Evolutionary conservation across 2,329 filamentous ascomycete species (phyloP), one percentile per base, ranked within the genome.

Genomic region (Hymenoscyphus repandus): DNA sequence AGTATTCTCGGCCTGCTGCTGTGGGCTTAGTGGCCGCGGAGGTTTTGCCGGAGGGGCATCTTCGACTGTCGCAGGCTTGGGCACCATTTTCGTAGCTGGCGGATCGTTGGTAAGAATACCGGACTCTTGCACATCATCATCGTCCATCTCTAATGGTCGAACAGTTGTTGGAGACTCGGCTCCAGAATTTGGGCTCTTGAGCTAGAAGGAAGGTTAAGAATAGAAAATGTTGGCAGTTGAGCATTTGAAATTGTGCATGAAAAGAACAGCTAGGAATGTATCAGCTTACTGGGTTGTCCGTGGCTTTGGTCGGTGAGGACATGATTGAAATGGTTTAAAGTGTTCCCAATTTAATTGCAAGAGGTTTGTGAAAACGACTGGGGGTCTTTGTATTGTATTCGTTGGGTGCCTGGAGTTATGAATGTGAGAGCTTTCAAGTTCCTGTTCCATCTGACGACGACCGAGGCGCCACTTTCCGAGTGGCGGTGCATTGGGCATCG

Each of bases 1-100:
- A 3, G 90, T 96, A 62, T 82, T 80, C 70, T 92, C 86, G 43
- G 90, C 90, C 73, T 95, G 87, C 69, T 95, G 85, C 54, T 85
- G 79, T 56, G 93, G 86, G 57, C 82, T 88, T 63, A 89, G 64
- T 42, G 92, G 92, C 52, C 91, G 83, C 32, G 90, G 90, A 31
- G 91, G 91, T 73, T 96, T 95, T 37, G 86, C 78, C 11, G 90
- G 90, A 17, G 66, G 67, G 20, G 75, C 74, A 47, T 75, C 71
- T 54, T 75, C 71, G 22, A 68, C 66, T 10, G 72, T 68, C 68
- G 72, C 60, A 68, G 74, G 57, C 67, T 68, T 55, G 63, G 71
- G 6, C 15, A 34, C 45, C 17, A 30, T 36, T 30, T 34, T 30
- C 31, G 72, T 64, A 38, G 71, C 63, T 22, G 71, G 61, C 43